Percentiles rank a stretch among this genome's conserved stretches.
Evolutionary conservation across 2,329 filamentous ascomycete species (phyloP).

Genomic region (Epichloe gansuensis): DNA sequence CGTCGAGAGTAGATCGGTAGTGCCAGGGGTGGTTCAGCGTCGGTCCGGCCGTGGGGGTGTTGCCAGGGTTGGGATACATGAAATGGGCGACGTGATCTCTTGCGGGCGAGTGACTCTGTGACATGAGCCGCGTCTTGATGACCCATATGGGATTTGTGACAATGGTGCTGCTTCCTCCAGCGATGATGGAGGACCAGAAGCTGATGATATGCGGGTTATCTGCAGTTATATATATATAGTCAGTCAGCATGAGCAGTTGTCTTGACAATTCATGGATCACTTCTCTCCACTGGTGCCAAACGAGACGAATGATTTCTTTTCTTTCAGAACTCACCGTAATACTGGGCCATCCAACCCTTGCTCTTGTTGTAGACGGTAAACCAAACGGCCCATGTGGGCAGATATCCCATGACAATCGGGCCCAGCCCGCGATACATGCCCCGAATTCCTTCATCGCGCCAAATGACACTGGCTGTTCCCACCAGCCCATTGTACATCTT

Average conservation of each 20-base stretch:
- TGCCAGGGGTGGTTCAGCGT: slow-evolving; percentile 66
- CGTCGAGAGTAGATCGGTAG: slow-evolving; percentile 80
- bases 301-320: background rate
- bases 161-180: slow-evolving; percentile 84
- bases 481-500: slow-evolving; percentile 73
- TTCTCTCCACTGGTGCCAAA: background rate
- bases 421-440: slow-evolving; percentile 90
- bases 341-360: slow-evolving; percentile 57
- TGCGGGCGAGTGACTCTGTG: slow-evolving; percentile 52
- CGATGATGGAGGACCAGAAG: slow-evolving; percentile 80
- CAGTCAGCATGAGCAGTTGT: background rate
- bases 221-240: slow-evolving; percentile 17
- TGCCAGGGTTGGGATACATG: slow-evolving; percentile 34
- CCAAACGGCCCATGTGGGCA: slow-evolving; percentile 97
- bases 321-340: slow-evolving; percentile 39
- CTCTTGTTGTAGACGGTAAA: slow-evolving; percentile 91
- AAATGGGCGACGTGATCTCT: slow-evolving; percentile 33
- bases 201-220: slow-evolving; percentile 68
- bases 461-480: slow-evolving; percentile 76
- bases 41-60: slow-evolving; percentile 41
- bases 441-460: slow-evolving; percentile 73
- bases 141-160: slow-evolving; percentile 98
- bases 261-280: background rate
- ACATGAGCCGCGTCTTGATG: slow-evolving; percentile 97
- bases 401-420: slow-evolving; percentile 87